Percentiles rank a stretch among this genome's conserved stretches.
Conservation (phyloP, 2,329 filamentous ascomycete species). For the Samsoniella hepiali region DNA sequence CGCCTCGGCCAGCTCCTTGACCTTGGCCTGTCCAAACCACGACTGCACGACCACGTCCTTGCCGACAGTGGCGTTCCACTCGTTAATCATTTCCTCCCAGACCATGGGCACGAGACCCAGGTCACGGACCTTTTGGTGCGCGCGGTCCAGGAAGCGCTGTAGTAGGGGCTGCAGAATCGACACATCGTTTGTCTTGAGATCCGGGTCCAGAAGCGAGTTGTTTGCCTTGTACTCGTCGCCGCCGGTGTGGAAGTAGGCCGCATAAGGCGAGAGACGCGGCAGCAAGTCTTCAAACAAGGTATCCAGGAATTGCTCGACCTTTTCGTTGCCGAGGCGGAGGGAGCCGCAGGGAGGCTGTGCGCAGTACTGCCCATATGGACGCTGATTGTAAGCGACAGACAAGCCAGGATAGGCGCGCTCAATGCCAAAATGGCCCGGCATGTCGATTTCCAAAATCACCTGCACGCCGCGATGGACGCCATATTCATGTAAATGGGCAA, state of each 20-base stretch:
- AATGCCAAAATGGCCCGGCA: conserved; percentile 75
- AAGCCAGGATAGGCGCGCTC: conserved; percentile 66
- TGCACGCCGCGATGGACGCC: conserved; percentile 66
- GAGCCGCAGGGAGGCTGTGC: conserved; percentile 64
- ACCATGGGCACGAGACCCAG: conserved; percentile 70
- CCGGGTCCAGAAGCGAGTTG: conserved; percentile 70
- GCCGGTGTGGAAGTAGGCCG: conserved; percentile 78
- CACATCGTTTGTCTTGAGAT: conserved; percentile 63
- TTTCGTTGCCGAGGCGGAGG: conserved; percentile 71
- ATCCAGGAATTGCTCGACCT: conserved; percentile 68
- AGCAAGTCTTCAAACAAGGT: conserved; percentile 72
- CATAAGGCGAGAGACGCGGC: conserved; percentile 66
- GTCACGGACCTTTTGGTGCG: conserved; percentile 61
- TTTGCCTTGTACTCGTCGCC: conserved; percentile 84
- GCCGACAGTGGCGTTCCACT: conserved; percentile 73
- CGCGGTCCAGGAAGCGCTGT: conserved; percentile 71
- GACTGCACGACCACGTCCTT: conserved; percentile 72
- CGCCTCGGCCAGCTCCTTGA: conserved; percentile 55
- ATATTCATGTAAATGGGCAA: conserved; percentile 67
- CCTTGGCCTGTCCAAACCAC: conserved; percentile 65
- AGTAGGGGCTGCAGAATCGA: conserved; percentile 69
- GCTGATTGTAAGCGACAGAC: conserved; percentile 59
- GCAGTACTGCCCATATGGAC: conserved; percentile 58
- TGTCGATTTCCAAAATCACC: conserved; percentile 74
- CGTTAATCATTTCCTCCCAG: conserved; percentile 82